Evolutionary conservation across 306 rosid species (phyloP), one percentile per base, ranked within the genome.

Genomic region (Vigna nakashimae): DNA sequence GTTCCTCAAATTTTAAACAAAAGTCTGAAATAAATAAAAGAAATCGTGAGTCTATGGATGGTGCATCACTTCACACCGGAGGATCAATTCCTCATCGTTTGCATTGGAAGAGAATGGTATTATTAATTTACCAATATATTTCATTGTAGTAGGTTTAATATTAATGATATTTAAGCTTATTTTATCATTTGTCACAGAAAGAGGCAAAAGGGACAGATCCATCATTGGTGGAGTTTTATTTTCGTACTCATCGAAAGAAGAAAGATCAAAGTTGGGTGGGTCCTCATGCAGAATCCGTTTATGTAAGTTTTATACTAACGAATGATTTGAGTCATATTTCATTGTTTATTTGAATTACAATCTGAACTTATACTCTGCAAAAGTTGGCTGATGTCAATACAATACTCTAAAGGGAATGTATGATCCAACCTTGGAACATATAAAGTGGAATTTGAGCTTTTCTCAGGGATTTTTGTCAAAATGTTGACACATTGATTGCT

Each of bases 71-170:
- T 42, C 81, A 77, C 43, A 67, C 81, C 0, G 50, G 75, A 10
- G 67, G 81, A 56, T 77, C 75, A 26, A 77, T 77, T 42, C 82
- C 82, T 58, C 82, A 78, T 46, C 30, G 17, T 30, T 13, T 78
- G 38, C 82, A 69, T 69, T 69, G 69, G 76, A 69, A 78, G 43
- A 50, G 70, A 78, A 57, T 78, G 76, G 69, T 78, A 69, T n/a
- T 3, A 3, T 78, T 68, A 28, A 30, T 67, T 5, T 77, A 7
- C 43, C 12, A 13, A 40, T 65, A 7, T 65, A 53, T 77, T 24
- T 26, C 12, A 24, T 38, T 43, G 32, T 15, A 24, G n/a, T 43
- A 11, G 12, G 52, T 71, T 40, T 38, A 7, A 51, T 3, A 20
- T 50, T 51, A 64, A 32, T 76, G 49, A 20, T 30, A 65, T 36